A percentile compares a stretch with the other conserved stretches of the same genome.
phyloP scores from a whole-genome alignment of 2,329 filamentous ascomycete genomes.

The Colletotrichum costaricense region DNA sequence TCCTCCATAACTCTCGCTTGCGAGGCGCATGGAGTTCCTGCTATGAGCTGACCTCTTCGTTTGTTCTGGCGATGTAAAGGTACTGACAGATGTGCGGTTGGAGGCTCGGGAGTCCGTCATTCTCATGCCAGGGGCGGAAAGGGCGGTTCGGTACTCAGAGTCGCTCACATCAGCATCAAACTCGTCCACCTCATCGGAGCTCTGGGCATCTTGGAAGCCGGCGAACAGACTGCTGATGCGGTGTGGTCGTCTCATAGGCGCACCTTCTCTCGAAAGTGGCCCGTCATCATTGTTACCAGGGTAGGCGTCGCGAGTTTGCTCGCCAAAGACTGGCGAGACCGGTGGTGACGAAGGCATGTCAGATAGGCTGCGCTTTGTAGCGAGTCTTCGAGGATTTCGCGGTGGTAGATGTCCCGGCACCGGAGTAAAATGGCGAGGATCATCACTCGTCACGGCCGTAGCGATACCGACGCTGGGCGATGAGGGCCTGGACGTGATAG shows the following conservation, averaged over 20 bases:
- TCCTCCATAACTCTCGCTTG: constrained; percentile 59
- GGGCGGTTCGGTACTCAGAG: constrained; percentile 73
- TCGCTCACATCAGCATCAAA: constrained; percentile 74
- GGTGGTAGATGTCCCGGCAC: constrained; percentile 66
- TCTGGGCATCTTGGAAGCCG: constrained; percentile 77
- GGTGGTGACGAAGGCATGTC: constrained; percentile 61
- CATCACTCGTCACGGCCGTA: constrained; percentile 46
- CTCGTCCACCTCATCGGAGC: constrained; percentile 74
- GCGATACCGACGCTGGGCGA: constrained; percentile 60
- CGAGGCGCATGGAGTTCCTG: constrained; percentile 46
- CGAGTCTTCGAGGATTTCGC: constrained; percentile 69
- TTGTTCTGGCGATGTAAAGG: constrained; percentile 52
- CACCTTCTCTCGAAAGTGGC: constrained; percentile 70
- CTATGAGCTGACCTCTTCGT: constrained; percentile 42
- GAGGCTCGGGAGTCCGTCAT: constrained; percentile 48
- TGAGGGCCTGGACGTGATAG: constrained; percentile 71
- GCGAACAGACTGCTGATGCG: constrained; percentile 88
- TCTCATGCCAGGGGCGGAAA: constrained; percentile 71
- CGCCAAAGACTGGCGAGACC: constrained; percentile 36
- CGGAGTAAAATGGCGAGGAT: constrained; percentile 58
- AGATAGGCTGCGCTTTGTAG: constrained; percentile 55
- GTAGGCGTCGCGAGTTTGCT: constrained; percentile 72
- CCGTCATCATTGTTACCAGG: constrained; percentile 86
- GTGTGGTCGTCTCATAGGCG: constrained; percentile 75
- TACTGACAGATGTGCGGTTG: constrained; percentile 56